Percentiles rank a stretch among this genome's conserved stretches.
phyloP scores from a whole-genome alignment of 345 rosid species.

The Hirschfeldia incana region DNA sequence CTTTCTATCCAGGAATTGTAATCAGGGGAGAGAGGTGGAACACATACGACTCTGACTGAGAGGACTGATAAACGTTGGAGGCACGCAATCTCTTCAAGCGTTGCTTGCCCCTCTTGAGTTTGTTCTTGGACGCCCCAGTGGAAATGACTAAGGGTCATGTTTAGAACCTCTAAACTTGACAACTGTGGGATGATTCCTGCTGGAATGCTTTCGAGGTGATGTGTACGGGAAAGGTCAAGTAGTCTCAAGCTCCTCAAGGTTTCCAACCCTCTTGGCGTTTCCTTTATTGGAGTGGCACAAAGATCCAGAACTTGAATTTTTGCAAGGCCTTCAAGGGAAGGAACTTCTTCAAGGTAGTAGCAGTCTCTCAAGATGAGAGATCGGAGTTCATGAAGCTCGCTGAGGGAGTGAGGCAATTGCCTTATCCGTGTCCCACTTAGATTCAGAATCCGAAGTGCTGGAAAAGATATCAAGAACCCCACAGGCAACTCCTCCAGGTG shows the following conservation, averaged over 20 bases:
- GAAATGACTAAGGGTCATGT: conserved; percentile 49
- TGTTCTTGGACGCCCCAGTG: conserved; percentile 37
- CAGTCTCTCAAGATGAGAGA: conserved; percentile 45
- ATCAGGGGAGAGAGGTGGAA: conserved; percentile 36
- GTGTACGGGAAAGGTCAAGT: conserved; percentile 45
- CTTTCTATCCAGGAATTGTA: conserved; percentile 2
- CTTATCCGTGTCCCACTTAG: conserved; percentile 39
- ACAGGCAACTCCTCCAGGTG: conserved; percentile 29
- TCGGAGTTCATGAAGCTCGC: conserved; percentile 24
- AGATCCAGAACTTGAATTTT: conserved; percentile 49
- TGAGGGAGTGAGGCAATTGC: conserved; percentile 39
- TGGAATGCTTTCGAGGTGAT: conserved; percentile 39
- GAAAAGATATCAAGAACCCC: conserved; percentile 35
- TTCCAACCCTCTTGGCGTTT: conserved; percentile 42
- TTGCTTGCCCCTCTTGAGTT: conserved; percentile 35
- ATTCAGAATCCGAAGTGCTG: conserved; percentile 41
- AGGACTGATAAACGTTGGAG: conserved; percentile 16
- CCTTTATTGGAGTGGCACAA: conserved; percentile 37
- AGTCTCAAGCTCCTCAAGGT: conserved; percentile 34
- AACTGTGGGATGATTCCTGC: conserved; percentile 39
- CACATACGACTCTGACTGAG: conserved; percentile 30
- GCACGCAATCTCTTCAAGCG: conserved; percentile 25
- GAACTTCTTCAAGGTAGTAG: conserved; percentile 38
- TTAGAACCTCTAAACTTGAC: conserved; percentile 42
- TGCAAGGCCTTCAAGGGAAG: conserved; percentile 37